Evolutionary conservation across 2,329 filamentous ascomycete genomes (phyloP).

Genomic region (Epichloe festucae): DNA sequence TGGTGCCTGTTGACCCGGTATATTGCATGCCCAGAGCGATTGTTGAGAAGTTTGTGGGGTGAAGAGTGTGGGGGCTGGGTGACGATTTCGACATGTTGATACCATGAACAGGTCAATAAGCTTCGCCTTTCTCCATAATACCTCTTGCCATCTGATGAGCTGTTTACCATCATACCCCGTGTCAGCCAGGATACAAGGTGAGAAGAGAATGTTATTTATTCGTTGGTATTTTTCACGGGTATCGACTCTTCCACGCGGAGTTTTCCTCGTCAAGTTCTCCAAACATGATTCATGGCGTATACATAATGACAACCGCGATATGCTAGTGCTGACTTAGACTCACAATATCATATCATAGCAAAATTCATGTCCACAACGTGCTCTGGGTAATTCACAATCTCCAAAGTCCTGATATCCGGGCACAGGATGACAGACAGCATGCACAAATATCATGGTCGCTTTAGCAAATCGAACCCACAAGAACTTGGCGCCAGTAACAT

Average conservation of each 20-base stretch:
- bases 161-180: slow-evolving; percentile 33
- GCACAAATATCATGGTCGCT: no score
- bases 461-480: no score
- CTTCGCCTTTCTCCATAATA: background rate
- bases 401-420: background rate
- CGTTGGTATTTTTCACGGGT: slow-evolving; percentile 17
- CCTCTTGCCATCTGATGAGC: slow-evolving; percentile 63
- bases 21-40: slow-evolving; percentile 71
- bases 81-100: background rate
- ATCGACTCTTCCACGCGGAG: slow-evolving; percentile 12
- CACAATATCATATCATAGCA: background rate
- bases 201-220: slow-evolving; percentile 39
- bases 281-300: slow-evolving; percentile 5
- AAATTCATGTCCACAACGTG: background rate
- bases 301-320: no score
- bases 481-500: no score
- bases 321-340: background rate
- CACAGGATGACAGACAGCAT: background rate
- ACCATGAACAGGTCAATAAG: background rate
- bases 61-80: background rate
- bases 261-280: slow-evolving; percentile 16
- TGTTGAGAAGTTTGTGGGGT: slow-evolving; percentile 43
- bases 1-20: slow-evolving; percentile 72
- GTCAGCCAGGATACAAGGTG: slow-evolving; percentile 57
- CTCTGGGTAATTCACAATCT: background rate